Base-by-base conservation (phyloP, 1,139 yeast species). In the Lodderomyces parapsilosis region DNA sequence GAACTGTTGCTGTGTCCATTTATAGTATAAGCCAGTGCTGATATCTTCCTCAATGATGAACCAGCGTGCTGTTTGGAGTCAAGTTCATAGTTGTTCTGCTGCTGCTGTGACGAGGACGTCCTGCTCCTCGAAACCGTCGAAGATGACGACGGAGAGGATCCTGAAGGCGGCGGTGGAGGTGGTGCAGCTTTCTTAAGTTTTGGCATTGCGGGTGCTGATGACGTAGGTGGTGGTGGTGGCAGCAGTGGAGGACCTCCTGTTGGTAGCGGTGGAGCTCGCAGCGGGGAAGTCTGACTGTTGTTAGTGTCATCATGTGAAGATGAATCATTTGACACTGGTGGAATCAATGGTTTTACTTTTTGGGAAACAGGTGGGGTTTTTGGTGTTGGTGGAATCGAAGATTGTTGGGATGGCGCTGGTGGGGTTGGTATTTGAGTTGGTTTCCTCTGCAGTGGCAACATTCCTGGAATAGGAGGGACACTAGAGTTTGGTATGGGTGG, bases 11-110 rank as follows among this genome's bases (percentile, higher is more conserved):
- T 49, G 31, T 46, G 43, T 6, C 48, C 59, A 30, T 44, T 43
- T 41, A 80, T 78, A 0, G 86, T 80, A 54, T 79, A 80, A 1
- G 81, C 70, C 64, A 79, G 79, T 0, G 82, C 80, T 30, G 80
- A 78, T 20, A 80, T 76, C 45, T 76, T 77, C 28, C 83, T 64
- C 41, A 80, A 63, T 19, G 73, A 71, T 28, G 71, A 70, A 2
- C 84, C 86, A 1, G 71, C 71, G 35, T 62, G 56, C 52, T 78
- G 81, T 48, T 70, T 74, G 42, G 66, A 71, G 22, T 74, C 74
- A 33, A 75, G 58, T 17, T 57, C 51, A 48, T 39, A 41, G 45
- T 42, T 15, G 45, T 33, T 41, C 36, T 45, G 28, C 44, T 33
- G 41, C 36, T 45, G 28, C 44, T 32, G 43, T 38, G 44, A 36